phyloP scores from a whole-genome alignment of 306 rosid species.

The Vigna angularis region DNA sequence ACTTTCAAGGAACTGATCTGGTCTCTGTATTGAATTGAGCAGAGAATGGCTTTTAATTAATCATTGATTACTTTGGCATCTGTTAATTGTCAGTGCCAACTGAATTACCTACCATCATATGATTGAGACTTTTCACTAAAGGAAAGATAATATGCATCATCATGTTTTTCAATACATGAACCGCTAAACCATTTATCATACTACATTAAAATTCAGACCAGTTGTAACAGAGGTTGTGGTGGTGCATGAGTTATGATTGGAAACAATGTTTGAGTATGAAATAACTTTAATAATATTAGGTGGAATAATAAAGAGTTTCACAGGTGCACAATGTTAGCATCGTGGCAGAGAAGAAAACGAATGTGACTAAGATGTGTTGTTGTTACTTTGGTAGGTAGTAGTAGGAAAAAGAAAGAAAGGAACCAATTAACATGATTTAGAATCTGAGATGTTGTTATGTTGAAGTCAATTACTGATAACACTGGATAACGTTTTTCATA shows the following conservation, averaged over 20 bases:
- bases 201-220: not conserved
- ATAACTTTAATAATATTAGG: conserved; percentile 12
- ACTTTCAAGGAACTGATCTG: conserved; percentile 30
- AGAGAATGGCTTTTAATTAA: conserved; percentile 28
- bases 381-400: conserved; percentile 43
- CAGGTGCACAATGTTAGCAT: conserved; percentile 29
- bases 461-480: conserved; percentile 33
- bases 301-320: conserved; percentile 44
- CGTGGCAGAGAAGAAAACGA: conserved; percentile 39
- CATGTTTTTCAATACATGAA: not conserved
- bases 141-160: conserved; percentile 19
- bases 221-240: too few species aligned
- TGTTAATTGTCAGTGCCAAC: conserved; percentile 41
- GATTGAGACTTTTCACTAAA: conserved; percentile 46
- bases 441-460: not conserved
- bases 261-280: not conserved
- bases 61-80: conserved; percentile 17
- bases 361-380: conserved; percentile 13
- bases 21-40: conserved; percentile 19
- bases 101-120: conserved; percentile 50
- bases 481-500: conserved; percentile 14
- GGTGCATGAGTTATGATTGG: not conserved
- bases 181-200: not conserved
- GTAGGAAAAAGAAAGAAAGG: conserved; percentile 10
- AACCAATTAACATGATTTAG: not conserved